Evolutionary conservation across 306 rosid species (phyloP), one percentile per base, ranked within the genome.

Genomic region (Morella rubra): DNA sequence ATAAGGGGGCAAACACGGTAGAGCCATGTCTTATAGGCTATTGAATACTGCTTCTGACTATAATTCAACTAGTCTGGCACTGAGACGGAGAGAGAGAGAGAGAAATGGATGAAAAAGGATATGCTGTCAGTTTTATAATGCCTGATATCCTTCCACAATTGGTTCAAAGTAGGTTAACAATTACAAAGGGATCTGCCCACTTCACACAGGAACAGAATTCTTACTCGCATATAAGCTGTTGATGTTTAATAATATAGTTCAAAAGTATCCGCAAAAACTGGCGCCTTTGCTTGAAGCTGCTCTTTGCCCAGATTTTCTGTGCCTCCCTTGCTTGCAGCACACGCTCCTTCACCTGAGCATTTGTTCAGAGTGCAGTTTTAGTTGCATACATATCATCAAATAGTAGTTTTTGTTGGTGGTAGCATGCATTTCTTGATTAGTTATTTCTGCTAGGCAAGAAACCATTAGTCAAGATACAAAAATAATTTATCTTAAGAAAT

Each of bases 191-290:
- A 20, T 74, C 59, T 55, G 18, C 56, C 54, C 5, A 69, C 55
- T 77, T 72, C 74, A 72, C 52, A 77, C 67, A 74, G 42, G 73
- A 73, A 68, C 66, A 77, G 70, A 56, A 70, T 51, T 32, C 96
- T 88, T 90, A 95, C 99, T 93, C 91, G 92, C 98, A 93, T 86
- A 93, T 91, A 73, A 93, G 96, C 68, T 89, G 89, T 79, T 93
- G 98, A 83, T 93, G 90, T 58, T 89, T 91, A 69, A 93, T 81
- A 72, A 93, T 91, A 77, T 91, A 93, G 87, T 93, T 91, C 58
- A 93, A 81, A 75, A 93, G 93, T 84, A 93, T 89, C 27, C 95
- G 90, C 76, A 93, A 85, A 88, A 93, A 90, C 80, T 78, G 81
- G 65, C 98, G 96, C 56, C 98, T 89, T 86, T 91, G 95, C 91